These are phyloP conservation scores for Gossypium gossypioides DNA, from an alignment of 441 rosid species.

Conservation along the genomic window DNA sequence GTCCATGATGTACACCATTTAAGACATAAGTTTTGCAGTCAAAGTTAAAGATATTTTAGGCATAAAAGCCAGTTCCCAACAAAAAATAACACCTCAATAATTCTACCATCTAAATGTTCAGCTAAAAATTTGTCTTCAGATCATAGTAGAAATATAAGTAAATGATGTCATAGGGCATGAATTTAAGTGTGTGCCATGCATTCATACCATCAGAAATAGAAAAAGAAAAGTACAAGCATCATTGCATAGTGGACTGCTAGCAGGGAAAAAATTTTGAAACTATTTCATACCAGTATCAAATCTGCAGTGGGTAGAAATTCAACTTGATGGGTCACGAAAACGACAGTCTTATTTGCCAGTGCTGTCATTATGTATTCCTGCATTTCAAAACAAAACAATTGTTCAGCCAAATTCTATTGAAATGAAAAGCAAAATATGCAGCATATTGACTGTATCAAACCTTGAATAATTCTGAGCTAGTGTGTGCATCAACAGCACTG, in stretches of 20 bases:
- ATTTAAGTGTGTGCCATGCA: background rate
- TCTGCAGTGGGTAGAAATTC: constrained; percentile 94
- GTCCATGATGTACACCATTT: background rate
- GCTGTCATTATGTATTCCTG: constrained; percentile 95
- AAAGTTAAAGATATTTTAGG: background rate
- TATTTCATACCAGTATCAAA: constrained; percentile 67
- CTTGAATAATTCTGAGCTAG: constrained; percentile 92
- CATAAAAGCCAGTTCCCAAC: background rate
- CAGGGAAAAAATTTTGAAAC: background rate
- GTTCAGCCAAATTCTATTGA: constrained; percentile 20
- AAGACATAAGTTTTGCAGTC: background rate
- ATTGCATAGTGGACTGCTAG: constrained; percentile 11
- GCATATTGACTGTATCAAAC: constrained; percentile 30
- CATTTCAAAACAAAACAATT: constrained; percentile 22
- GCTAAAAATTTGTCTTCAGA: background rate
- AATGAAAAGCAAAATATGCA: constrained; percentile 6
- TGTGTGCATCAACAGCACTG: constrained; percentile 99
- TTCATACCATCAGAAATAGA: background rate
- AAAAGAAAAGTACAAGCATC: background rate
- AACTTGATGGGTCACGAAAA: constrained; percentile 98
- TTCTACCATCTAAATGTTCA: background rate
- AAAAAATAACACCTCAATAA: background rate
- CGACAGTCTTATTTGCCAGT: constrained; percentile 70
- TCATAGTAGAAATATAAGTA: background rate
- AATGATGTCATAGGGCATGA: background rate